phyloP scores from a whole-genome alignment of 2,329 filamentous ascomycete genomes.

The Xylariaceae sp. region DNA sequence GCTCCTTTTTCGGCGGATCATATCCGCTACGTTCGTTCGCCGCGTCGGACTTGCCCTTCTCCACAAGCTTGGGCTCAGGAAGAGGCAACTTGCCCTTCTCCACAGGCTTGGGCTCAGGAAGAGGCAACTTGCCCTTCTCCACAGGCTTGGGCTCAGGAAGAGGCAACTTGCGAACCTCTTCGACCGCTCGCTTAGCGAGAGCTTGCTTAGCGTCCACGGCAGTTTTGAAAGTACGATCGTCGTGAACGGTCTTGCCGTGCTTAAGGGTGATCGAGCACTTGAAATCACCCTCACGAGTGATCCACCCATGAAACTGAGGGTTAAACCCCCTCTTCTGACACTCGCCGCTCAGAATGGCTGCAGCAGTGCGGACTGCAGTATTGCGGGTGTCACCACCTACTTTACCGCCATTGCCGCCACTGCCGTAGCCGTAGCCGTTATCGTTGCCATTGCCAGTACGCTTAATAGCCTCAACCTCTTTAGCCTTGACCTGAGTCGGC shows the following conservation, averaged over 20 bases:
- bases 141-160: conserved; percentile 1
- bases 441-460: neutral
- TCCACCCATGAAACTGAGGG: conserved; percentile 29
- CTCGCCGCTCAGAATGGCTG: conserved; percentile 18
- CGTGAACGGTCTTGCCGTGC: conserved; percentile 14
- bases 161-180: conserved; percentile 15
- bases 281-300: conserved; percentile 6
- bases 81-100: no score
- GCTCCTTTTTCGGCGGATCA: neutral
- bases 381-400: neutral
- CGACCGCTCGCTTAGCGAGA: conserved; percentile 22
- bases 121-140: no score
- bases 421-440: neutral
- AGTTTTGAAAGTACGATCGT: conserved; percentile 9
- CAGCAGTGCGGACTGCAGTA: neutral
- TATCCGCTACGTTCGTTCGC: neutral
- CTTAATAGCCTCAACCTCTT: neutral
- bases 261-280: conserved; percentile 29
- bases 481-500: neutral
- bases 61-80: no score
- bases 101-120: no score
- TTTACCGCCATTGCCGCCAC: neutral
- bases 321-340: conserved; percentile 37
- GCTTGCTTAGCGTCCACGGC: conserved; percentile 29
- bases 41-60: conserved; percentile 1